Evolutionary conservation across 768 basidiomycete genomes (phyloP).

Genomic region (Bullera alba): DNA sequence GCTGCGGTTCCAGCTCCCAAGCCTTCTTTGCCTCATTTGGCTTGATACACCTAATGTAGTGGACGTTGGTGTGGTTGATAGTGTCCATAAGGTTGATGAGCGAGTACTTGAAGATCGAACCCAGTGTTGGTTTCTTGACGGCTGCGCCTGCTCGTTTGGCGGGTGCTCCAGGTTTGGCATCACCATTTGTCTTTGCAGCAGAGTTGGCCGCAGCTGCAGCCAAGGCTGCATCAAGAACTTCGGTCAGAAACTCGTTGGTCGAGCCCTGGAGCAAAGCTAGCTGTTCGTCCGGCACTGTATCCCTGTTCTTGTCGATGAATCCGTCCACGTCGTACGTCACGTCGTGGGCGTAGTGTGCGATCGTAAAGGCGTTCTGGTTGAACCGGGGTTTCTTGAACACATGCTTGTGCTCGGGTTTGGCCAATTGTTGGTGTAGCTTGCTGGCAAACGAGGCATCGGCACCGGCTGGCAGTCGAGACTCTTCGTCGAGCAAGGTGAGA

Average conservation of each 20-base stretch:
- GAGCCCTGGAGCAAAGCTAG: constrained; percentile 78
- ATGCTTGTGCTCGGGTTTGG: constrained; percentile 73
- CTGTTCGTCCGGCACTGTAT: constrained; percentile 98
- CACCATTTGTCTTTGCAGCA: constrained; percentile 59
- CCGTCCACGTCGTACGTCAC: constrained; percentile 98
- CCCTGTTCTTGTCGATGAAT: constrained; percentile 97
- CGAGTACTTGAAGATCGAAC: constrained; percentile 96
- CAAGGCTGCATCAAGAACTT: constrained; percentile 85
- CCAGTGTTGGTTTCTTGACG: constrained; percentile 89
- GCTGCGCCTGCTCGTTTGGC: constrained; percentile 45
- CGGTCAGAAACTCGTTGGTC: constrained; percentile 86
- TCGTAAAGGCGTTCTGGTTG: constrained; percentile 92
- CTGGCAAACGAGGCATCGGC: constrained; percentile 87
- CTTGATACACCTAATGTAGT: constrained; percentile 99
- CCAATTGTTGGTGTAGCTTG: constrained; percentile 78
- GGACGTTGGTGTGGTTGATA: constrained; percentile 91
- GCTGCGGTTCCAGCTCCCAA: constrained; percentile 94
- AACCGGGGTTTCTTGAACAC: constrained; percentile 99
- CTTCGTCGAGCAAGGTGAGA: constrained; percentile 88
- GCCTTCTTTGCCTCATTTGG: constrained; percentile 94
- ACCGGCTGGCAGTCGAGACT: constrained; percentile 90
- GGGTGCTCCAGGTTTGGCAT: constrained; percentile 58
- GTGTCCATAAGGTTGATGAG: constrained; percentile 94
- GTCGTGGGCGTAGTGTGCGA: constrained; percentile 95
- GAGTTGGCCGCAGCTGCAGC: constrained; percentile 62